Conservation (phyloP, 2,329 filamentous ascomycete genomes). For the Sporothrix luriei region DNA sequence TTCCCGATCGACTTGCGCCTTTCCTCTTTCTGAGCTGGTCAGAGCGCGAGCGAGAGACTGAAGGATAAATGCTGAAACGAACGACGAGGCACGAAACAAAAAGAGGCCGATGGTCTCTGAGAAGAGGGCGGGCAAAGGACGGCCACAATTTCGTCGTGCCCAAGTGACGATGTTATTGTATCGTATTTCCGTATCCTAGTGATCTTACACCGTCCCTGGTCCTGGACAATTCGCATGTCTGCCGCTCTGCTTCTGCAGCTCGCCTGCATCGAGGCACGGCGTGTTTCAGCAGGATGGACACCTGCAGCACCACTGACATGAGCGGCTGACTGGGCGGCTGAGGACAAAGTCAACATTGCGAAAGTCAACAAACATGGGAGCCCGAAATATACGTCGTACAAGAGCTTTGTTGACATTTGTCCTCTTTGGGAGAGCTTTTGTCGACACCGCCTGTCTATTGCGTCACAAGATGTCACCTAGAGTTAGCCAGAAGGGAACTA, state of each 20-base stretch:
- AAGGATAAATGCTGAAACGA: constrained; percentile 8
- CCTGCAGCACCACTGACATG: constrained; percentile 15
- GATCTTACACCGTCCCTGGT: not conserved
- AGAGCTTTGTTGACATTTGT: constrained; percentile 25
- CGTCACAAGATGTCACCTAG: constrained; percentile 18
- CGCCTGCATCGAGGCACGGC: constrained; percentile 20
- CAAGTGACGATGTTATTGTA: too few species aligned
- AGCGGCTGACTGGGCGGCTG: constrained; percentile 21
- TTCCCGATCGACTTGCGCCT: not conserved
- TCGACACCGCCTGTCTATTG: not conserved
- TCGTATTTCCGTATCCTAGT: too few species aligned
- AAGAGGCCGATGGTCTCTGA: not conserved
- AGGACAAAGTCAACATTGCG: not conserved
- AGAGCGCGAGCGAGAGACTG: not conserved
- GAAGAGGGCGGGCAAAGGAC: not conserved
- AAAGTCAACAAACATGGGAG: not conserved
- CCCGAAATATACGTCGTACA: not conserved
- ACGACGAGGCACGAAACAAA: not conserved
- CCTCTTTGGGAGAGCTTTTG: constrained; percentile 22
- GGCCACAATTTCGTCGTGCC: too few species aligned
- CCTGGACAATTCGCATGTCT: constrained; percentile 2
- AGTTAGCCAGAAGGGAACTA: not conserved
- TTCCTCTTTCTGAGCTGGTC: not conserved
- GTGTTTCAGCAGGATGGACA: constrained; percentile 26
- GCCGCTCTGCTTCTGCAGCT: constrained; percentile 16